These are phyloP conservation scores for Microsporum ferrugineum DNA, from an alignment of 2,329 filamentous ascomycete species.

Conservation along the genomic window DNA sequence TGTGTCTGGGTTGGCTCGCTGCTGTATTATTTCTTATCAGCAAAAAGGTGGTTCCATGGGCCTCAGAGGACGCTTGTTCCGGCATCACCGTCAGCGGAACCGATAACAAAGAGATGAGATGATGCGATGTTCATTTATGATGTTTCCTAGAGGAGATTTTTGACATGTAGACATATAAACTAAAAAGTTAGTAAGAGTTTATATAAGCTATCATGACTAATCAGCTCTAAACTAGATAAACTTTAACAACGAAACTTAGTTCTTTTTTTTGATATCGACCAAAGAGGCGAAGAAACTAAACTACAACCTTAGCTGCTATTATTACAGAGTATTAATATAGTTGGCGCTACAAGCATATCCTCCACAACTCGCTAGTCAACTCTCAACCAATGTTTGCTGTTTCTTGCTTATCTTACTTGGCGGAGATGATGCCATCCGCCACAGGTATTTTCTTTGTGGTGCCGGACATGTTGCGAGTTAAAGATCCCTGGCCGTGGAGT, in stretches of 20 bases:
- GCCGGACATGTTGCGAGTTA: background rate
- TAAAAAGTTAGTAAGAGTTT: background rate
- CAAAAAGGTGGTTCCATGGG: constrained; percentile 49
- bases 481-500: constrained; percentile 1
- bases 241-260: too few species aligned
- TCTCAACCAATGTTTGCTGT: background rate
- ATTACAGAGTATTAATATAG: too few species aligned
- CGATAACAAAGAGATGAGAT: background rate
- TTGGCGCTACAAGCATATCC: too few species aligned
- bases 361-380: background rate
- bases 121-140: background rate
- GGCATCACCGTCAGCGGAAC: background rate
- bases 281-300: too few species aligned
- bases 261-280: too few species aligned
- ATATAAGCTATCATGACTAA: background rate
- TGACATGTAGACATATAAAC: background rate
- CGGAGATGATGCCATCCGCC: background rate
- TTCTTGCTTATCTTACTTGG: background rate
- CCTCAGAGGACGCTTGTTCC: constrained; percentile 45
- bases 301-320: too few species aligned
- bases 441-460: background rate
- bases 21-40: constrained; percentile 46
- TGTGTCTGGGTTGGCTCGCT: constrained; percentile 48
- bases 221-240: background rate
- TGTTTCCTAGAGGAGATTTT: background rate